Evolutionary conservation across 257 asterid genomes (phyloP), one percentile per base, ranked within the genome.

Genomic region (Capsicum pubescens): DNA sequence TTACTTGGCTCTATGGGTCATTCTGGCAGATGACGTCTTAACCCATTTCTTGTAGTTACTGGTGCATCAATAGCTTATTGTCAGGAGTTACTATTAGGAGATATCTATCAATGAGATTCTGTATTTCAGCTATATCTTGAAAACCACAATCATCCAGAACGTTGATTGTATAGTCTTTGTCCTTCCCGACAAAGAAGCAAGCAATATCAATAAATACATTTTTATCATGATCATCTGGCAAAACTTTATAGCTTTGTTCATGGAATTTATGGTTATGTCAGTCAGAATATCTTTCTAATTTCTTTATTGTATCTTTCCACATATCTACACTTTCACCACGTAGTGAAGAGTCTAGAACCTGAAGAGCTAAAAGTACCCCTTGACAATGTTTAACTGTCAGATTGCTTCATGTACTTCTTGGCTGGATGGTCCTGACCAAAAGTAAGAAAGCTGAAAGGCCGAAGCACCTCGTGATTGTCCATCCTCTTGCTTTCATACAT

Each of bases 301-400:
- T 77, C 55, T 84, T 17, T 46, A 84, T 17, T 50, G 79, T 68
- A 48, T 54, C 50, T 54, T 55, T 70, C 86, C 86, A 84, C 19
- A 21, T 50, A 55, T 55, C 76, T 42, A 78, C 54, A 63, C 58
- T 67, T 67, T 52, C 59, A 44, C 72, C 86, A 42, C 6, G 19
- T 35, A 84, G n/a, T 9, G 74, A 79, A 84, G 86, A 78, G 26
- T 80, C 86, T 55, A 84, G 50, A 79, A 84, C 68, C 44, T 84
- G 79, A 66, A 84, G 86, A 21, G 80, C 84, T 79, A 84, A 84
- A 48, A 80, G 86, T 50, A 84, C 80, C 42, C 86, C 86, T 12
- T 12, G 64, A 32, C 84, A 57, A 39, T 84, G 61, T 67, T 67
- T 42, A 42, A 84, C 80, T 13, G 79, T 50, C 55, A 8, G 86